Percentiles rank a stretch among this genome's conserved stretches.
These are phyloP conservation scores for Oryza officinalis DNA, from an alignment of 176 grass and related monocot species.

Conservation along the genomic window DNA sequence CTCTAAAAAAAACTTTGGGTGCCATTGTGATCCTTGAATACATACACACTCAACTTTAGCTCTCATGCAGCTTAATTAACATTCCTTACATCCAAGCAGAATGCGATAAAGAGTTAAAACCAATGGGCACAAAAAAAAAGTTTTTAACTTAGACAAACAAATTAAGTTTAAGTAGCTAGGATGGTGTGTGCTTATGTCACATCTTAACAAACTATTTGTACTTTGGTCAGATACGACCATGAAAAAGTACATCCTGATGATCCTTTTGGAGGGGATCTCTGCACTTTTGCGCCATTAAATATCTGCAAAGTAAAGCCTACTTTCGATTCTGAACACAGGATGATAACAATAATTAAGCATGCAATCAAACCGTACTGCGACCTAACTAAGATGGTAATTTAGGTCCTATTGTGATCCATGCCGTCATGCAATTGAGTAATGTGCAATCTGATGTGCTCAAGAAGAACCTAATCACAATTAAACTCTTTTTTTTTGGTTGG, in stretches of 20 bases:
- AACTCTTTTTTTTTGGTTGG: not conserved
- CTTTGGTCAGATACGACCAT: not conserved
- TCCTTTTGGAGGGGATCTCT: not conserved
- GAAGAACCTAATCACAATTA: not conserved
- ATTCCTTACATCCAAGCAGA: not conserved
- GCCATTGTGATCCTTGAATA: not conserved
- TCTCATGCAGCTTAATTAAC: not conserved
- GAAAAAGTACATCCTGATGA: constrained; percentile 8
- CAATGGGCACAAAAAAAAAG: not conserved
- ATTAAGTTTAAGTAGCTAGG: not conserved
- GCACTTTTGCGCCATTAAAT: constrained; percentile 21
- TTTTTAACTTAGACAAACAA: not conserved
- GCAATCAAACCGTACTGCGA: constrained; percentile 1
- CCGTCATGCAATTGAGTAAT: not conserved
- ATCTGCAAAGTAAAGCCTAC: not conserved
- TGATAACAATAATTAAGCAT: not conserved
- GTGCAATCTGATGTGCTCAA: not conserved
- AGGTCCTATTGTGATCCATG: not conserved
- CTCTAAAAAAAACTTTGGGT: not conserved
- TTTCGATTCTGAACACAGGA: constrained; percentile 2
- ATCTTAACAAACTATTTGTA: not conserved
- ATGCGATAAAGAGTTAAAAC: not conserved
- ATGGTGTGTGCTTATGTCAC: not conserved
- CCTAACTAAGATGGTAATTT: not conserved
- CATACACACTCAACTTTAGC: not conserved